A percentile compares a stretch with the other conserved stretches of the same genome.
Conservation (phyloP, 2,329 filamentous ascomycete species). For the Exophiala sp. region DNA sequence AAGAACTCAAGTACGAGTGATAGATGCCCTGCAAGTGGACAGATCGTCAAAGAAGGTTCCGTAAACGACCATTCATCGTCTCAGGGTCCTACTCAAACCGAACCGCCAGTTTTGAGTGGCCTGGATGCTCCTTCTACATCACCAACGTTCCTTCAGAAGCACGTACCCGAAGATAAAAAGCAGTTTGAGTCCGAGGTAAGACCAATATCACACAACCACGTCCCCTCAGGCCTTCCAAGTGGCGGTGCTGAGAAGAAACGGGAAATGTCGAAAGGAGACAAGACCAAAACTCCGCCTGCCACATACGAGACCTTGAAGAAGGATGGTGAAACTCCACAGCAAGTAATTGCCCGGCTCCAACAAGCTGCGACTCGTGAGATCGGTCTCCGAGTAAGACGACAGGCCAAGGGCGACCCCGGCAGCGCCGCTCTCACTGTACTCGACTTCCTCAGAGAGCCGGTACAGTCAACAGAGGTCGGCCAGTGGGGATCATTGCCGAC, state of each 20-base stretch:
- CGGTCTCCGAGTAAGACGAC: constrained; percentile 5
- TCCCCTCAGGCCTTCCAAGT: neutral
- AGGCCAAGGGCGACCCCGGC: constrained; percentile 6
- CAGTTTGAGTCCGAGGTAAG: neutral
- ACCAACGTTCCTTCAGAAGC: neutral
- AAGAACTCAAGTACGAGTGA: neutral
- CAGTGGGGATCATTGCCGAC: neutral
- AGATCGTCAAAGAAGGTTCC: neutral
- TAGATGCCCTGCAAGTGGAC: neutral
- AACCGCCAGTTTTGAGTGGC: neutral
- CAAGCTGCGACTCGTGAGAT: constrained; percentile 1
- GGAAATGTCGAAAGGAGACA: neutral
- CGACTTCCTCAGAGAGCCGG: constrained; percentile 8
- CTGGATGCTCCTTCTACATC: neutral
- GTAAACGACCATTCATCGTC: neutral
- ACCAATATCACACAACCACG: neutral
- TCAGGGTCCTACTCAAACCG: neutral
- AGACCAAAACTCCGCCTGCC: constrained; percentile 1
- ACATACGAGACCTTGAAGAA: constrained; percentile 17
- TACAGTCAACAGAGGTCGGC: neutral
- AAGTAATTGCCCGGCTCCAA: constrained; percentile 16
- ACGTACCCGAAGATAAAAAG: neutral
- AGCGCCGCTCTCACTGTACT: constrained; percentile 9
- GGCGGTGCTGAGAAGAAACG: neutral
- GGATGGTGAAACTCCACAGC: constrained; percentile 12